Evolutionary conservation across 148 eudicot genomes (phyloP).

Genomic region (Polygonum maritimum): DNA sequence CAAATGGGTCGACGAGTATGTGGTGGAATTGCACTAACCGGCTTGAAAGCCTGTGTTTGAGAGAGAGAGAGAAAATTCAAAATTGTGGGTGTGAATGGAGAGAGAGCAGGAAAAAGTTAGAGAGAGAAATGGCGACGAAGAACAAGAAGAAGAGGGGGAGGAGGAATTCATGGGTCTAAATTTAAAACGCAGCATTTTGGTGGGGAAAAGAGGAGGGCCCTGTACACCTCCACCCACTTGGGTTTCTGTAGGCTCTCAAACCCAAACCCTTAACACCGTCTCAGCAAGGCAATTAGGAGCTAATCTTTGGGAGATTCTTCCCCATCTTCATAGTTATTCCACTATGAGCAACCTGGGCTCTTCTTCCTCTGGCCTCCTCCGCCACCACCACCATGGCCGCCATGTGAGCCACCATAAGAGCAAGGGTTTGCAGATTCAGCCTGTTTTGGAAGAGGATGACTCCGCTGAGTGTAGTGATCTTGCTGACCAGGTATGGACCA

Average conservation of each 20-base stretch:
- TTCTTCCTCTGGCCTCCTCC: conserved; percentile 2
- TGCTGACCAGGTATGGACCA: conserved; percentile 35
- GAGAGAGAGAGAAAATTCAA: not conserved
- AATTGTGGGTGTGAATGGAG: not conserved
- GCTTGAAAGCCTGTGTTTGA: not conserved
- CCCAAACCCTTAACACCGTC: conserved; percentile 9
- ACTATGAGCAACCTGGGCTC: conserved; percentile 28
- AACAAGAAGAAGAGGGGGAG: conserved; percentile 13
- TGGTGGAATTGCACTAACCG: not conserved
- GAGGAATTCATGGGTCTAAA: conserved; percentile 55
- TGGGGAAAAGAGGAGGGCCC: conserved; percentile 45
- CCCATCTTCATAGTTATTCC: conserved; percentile 22
- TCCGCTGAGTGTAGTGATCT: conserved; percentile 21
- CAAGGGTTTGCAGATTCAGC: conserved; percentile 26
- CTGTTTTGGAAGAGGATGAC: conserved; percentile 22
- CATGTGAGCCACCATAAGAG: conserved; percentile 15
- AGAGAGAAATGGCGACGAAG: conserved; percentile 22
- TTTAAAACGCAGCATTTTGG: conserved; percentile 43
- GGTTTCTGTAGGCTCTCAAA: conserved; percentile 24
- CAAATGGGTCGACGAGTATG: not conserved
- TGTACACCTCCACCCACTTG: conserved; percentile 77
- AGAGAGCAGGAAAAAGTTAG: conserved; percentile 8
- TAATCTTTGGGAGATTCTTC: conserved; percentile 58
- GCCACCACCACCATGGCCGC: conserved; percentile 14
- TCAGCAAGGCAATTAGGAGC: conserved; percentile 80